A percentile compares a stretch with the other conserved stretches of the same genome.
These are phyloP conservation scores for Oldenlandia corymbosa DNA, from an alignment of 257 asterid species.

Conservation along the genomic window DNA sequence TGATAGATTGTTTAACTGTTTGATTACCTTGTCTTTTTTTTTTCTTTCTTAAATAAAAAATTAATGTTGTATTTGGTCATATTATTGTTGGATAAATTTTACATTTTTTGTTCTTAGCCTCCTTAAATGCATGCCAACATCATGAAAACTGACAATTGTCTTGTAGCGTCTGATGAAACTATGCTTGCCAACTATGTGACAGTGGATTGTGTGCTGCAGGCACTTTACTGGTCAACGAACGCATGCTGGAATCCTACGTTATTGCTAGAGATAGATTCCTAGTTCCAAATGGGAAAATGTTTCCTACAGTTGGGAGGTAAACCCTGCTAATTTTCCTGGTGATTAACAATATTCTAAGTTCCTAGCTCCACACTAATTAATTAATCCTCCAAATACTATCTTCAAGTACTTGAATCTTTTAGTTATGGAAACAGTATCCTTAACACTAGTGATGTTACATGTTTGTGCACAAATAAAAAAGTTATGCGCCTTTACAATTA, in stretches of 20 bases:
- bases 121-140: neutral
- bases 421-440: neutral
- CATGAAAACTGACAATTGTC: neutral
- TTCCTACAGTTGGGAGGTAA: constrained; percentile 89
- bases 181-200: neutral
- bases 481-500: neutral
- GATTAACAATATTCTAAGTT: neutral
- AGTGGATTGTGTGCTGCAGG: constrained; percentile 48
- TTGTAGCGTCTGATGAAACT: neutral
- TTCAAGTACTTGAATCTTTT: neutral
- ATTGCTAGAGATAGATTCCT: constrained; percentile 99
- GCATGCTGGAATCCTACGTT: constrained; percentile 95
- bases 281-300: constrained; percentile 90
- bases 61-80: neutral
- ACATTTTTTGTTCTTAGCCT: neutral
- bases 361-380: neutral
- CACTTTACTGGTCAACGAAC: constrained; percentile 89
- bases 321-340: constrained; percentile 11
- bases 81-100: neutral
- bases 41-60: too few species aligned
- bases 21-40: neutral
- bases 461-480: neutral
- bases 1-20: neutral
- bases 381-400: neutral
- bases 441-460: neutral